Percentiles rank a stretch among this genome's conserved stretches.
phyloP scores from a whole-genome alignment of 176 grass and related monocot genomes.

The Triticum turgidum region DNA sequence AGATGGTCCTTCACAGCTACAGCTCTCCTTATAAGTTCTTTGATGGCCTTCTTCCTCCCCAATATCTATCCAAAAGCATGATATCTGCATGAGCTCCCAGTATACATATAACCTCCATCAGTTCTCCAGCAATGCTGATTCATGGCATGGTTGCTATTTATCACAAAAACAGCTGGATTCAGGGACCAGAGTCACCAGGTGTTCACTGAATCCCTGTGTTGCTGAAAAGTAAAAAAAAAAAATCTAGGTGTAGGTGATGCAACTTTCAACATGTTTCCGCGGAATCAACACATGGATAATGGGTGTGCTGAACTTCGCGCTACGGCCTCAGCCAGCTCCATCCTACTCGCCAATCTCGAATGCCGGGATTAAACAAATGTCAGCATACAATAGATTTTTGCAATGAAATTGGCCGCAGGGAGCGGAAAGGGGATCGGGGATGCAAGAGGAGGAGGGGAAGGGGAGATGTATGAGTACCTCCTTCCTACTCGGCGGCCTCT shows the following conservation, averaged over 20 bases:
- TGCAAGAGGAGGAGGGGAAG: not conserved
- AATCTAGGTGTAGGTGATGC: not conserved
- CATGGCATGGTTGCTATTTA: not conserved
- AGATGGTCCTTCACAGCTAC: slow-evolving; percentile 60
- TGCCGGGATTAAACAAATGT: not conserved
- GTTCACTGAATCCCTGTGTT: not conserved
- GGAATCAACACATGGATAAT: not conserved
- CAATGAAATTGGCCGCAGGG: not conserved
- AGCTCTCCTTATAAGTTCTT: slow-evolving; percentile 63
- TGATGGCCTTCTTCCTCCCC: slow-evolving; percentile 59
- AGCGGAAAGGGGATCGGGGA: not conserved
- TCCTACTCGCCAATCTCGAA: not conserved
- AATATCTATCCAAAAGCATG: slow-evolving; percentile 45
- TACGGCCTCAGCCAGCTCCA: not conserved
- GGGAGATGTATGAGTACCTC: slow-evolving; percentile 11
- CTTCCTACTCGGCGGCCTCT: slow-evolving; percentile 26
- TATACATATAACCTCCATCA: not conserved
- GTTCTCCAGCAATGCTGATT: not conserved
- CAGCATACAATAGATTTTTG: not conserved
- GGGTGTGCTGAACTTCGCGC: not conserved
- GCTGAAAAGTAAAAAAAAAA: not conserved
- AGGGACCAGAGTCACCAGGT: not conserved
- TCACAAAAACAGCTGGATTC: not conserved
- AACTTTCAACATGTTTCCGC: not conserved
- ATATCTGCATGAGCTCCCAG: slow-evolving; percentile 20